Evolutionary conservation across 2,329 filamentous ascomycete genomes (phyloP).

Genomic region (Hypoxylon sp.): DNA sequence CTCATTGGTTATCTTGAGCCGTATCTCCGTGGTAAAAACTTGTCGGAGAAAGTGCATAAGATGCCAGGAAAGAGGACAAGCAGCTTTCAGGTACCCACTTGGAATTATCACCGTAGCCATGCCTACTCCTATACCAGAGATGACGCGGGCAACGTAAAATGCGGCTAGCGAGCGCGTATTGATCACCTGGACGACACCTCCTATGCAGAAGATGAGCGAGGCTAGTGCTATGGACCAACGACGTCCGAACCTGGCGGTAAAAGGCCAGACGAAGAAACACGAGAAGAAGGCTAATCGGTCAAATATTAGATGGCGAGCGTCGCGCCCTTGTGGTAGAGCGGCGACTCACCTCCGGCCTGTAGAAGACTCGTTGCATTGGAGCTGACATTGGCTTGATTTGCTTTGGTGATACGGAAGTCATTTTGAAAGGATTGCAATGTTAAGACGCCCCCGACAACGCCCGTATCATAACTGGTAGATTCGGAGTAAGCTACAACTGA

Average conservation of each 20-base stretch:
- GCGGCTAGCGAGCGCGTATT: constrained; percentile 57
- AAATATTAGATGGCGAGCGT: not conserved
- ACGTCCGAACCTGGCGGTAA: constrained; percentile 60
- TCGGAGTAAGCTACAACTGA: not conserved
- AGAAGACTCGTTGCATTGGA: constrained; percentile 61
- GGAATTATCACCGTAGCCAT: constrained; percentile 62
- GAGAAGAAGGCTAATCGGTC: constrained; percentile 58
- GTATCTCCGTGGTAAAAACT: not conserved
- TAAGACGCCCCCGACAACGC: constrained; percentile 60
- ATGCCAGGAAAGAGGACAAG: not conserved
- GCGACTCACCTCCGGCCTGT: constrained; percentile 58
- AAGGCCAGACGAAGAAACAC: constrained; percentile 62
- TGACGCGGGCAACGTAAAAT: constrained; percentile 58
- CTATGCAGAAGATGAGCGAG: constrained; percentile 62
- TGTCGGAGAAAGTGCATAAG: not conserved
- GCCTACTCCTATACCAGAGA: constrained; percentile 56
- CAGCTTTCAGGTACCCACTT: constrained; percentile 37
- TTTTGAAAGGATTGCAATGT: constrained; percentile 58
- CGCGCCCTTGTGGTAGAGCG: not conserved
- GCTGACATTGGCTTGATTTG: constrained; percentile 54
- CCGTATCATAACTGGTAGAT: constrained; percentile 60
- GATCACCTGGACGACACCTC: constrained; percentile 59
- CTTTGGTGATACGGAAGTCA: constrained; percentile 56
- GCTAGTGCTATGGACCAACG: constrained; percentile 59
- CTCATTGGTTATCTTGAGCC: not conserved